Percentiles rank a stretch among this genome's conserved stretches.
Conservation (phyloP, 129 eudicot genomes). For the Flaveria ramosissima region DNA sequence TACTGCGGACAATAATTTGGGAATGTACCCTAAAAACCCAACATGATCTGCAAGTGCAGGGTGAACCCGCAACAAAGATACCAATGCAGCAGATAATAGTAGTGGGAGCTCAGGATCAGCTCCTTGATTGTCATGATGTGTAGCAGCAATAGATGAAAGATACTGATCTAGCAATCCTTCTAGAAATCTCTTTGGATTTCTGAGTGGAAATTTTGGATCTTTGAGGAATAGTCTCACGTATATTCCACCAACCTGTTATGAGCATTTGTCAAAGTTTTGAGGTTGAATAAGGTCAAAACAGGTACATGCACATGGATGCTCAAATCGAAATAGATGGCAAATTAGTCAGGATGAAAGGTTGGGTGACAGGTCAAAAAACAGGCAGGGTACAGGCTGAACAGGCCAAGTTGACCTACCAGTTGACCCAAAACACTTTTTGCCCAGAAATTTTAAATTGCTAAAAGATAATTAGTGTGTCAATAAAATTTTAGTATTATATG, state of each 20-base stretch:
- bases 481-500: not conserved
- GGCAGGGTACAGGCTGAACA: not conserved
- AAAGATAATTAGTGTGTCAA: not conserved
- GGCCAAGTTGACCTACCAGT: not conserved
- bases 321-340: not conserved
- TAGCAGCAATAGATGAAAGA: constrained; percentile 84
- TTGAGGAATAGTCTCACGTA: constrained; percentile 86
- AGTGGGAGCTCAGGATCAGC: constrained; percentile 89
- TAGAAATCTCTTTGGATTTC: constrained; percentile 92
- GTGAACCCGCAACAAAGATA: constrained; percentile 87
- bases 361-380: not conserved
- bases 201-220: constrained; percentile 95
- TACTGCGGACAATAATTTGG: constrained; percentile 87
- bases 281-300: not conserved
- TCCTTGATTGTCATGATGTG: constrained; percentile 72
- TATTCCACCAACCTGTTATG: constrained; percentile 89
- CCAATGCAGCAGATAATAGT: constrained; percentile 92
- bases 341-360: not conserved
- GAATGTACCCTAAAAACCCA: constrained; percentile 92
- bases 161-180: constrained; percentile 96
- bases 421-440: not conserved
- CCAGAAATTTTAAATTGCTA: not conserved
- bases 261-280: constrained; percentile 1
- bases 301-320: constrained; percentile 11
- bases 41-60: constrained; percentile 99